Conservation (phyloP, 306 rosid species). For the Spatholobus suberectus region DNA sequence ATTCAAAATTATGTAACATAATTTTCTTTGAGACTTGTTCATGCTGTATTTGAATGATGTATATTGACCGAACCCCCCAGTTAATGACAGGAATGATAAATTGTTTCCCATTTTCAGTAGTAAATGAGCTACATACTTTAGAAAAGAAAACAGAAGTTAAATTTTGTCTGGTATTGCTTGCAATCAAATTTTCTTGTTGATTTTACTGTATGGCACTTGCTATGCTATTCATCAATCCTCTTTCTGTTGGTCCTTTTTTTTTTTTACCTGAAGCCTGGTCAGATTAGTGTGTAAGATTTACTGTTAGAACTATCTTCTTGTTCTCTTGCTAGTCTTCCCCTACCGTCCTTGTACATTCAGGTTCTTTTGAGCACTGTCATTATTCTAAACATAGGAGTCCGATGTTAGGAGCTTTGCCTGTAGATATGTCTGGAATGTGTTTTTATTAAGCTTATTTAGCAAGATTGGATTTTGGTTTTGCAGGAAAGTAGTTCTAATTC, state of each 20-base stretch:
- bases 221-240: not conserved
- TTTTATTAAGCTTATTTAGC: slow-evolving; percentile 17
- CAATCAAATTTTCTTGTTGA: slow-evolving; percentile 18
- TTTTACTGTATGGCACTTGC: not conserved
- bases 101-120: not conserved
- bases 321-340: slow-evolving; percentile 73
- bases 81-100: not conserved
- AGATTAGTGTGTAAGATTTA: slow-evolving; percentile 11
- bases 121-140: not conserved
- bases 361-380: slow-evolving; percentile 58
- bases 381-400: slow-evolving; percentile 33
- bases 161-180: not conserved
- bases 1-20: not conserved
- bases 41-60: slow-evolving; percentile 5
- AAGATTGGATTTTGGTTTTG: slow-evolving; percentile 41
- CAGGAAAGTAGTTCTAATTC: slow-evolving; percentile 74
- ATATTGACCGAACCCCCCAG: not conserved
- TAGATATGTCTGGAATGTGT: not conserved
- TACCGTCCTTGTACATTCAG: slow-evolving; percentile 98
- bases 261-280: not conserved
- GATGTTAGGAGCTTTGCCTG: not conserved
- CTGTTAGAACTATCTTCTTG: slow-evolving; percentile 40
- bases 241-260: not conserved
- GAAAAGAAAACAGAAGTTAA: not conserved
- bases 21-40: not conserved